Percentiles rank a stretch among this genome's conserved stretches.
Evolutionary conservation across 1,139 yeast genomes (phyloP).

Genomic region (Pichia sp.): DNA sequence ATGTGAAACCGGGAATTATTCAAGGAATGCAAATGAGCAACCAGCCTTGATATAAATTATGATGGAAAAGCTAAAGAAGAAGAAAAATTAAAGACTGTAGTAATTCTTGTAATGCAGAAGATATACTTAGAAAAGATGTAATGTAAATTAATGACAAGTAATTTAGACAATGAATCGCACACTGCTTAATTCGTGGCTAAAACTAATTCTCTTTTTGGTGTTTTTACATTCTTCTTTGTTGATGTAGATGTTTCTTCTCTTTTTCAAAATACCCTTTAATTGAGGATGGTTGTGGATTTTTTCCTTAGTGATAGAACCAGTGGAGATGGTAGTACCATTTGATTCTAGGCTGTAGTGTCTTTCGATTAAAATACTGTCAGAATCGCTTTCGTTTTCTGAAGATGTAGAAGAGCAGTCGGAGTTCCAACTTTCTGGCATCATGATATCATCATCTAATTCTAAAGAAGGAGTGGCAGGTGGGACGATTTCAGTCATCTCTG

Average conservation of each 20-base stretch:
- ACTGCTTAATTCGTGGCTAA: slow-evolving; percentile 12
- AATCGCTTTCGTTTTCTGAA: slow-evolving; percentile 6
- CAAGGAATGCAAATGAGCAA: no score
- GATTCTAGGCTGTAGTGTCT: slow-evolving; percentile 11
- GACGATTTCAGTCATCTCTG: no score
- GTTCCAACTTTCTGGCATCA: slow-evolving; percentile 4
- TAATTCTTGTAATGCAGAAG: no score
- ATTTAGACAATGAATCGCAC: slow-evolving; percentile 11
- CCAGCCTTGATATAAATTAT: no score
- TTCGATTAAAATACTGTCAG: slow-evolving; percentile 10
- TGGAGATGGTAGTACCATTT: slow-evolving; percentile 2
- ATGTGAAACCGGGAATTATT: no score
- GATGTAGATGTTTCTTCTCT: slow-evolving; percentile 5
- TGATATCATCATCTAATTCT: neutral
- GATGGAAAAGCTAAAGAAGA: no score
- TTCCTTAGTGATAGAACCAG: neutral
- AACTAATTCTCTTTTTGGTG: slow-evolving; percentile 14
- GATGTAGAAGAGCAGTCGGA: slow-evolving; percentile 3
- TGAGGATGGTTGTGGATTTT: neutral
- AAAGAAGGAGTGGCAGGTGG: neutral
- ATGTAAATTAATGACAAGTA: no score
- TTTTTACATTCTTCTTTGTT: neutral
- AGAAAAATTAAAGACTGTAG: no score
- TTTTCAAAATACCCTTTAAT: slow-evolving; percentile 17
- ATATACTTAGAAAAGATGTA: neutral